Base-by-base conservation (phyloP, 2,329 filamentous ascomycete species). In the Verticillium albo-atrum region DNA sequence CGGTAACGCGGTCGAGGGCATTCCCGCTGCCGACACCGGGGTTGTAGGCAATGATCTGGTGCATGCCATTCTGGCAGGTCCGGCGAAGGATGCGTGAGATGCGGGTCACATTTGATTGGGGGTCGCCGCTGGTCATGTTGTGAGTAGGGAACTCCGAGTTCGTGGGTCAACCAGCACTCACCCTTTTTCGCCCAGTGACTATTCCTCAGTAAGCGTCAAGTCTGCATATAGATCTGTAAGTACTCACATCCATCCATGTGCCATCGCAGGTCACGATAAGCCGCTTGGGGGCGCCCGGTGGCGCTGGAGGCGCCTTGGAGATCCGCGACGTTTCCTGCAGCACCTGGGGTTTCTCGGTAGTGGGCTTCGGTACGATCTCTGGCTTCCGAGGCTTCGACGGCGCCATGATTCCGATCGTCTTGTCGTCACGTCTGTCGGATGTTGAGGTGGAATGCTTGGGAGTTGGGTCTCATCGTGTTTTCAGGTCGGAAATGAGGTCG, bases 21-120 rank as follows among this genome's bases (percentile, higher is more conserved):
- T 57, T 57, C 15, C 64, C 67, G 3, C 67, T 69, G 1, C 73
- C 73, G 25, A 72, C 70, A 7, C 74, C 74, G 7, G 72, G 68
- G 25, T 75, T 71, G 58, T 76, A 76, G 61, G 70, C 72, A 6
- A 75, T 68, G 34, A 75, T 60, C 61, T 75, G 73, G n/a, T 71
- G 68, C 66, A 69, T 68, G 54, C 67, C 64, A 17, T 67, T 68
- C 42, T 64, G 65, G 25, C 68, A 65, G 5, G 67, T 68, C 15
- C 67, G 67, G 9, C 65, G 65, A 7, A 75, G 61, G 2, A 68
- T 68, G 30, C 71, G 67, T 15, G 68, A 68, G 6, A 75, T 64
- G 17, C 71, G 70, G 28, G 68, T 70, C 10, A 75, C 73, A 28
- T 75, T 75, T 14, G 70, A 57, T n/a, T 57, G 55, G 6, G 55